Conservation (phyloP, 306 rosid genomes). For the Sicyos edulis region DNA sequence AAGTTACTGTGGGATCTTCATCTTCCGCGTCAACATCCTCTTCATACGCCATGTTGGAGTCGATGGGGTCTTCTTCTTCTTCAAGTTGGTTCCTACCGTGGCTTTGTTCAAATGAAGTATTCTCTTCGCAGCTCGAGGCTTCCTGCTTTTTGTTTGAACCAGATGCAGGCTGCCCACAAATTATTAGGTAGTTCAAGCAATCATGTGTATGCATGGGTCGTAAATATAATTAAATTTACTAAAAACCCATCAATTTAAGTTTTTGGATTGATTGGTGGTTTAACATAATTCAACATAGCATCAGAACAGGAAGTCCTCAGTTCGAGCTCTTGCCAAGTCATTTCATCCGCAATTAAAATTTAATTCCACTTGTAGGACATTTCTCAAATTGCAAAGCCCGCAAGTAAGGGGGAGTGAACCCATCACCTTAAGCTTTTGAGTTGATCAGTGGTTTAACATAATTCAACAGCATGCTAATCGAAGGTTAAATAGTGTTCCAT, state of each 20-base stretch:
- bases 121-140: neutral
- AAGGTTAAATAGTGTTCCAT: neutral
- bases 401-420: too few relatives aligned
- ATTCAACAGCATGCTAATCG: neutral
- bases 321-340: too few relatives aligned
- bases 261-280: too few relatives aligned
- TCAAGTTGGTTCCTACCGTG: neutral
- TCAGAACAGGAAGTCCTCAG: too few relatives aligned
- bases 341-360: too few relatives aligned
- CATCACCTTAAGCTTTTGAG: too few relatives aligned
- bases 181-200: neutral
- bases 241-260: too few relatives aligned
- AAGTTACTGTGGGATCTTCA: constrained; percentile 11
- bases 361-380: too few relatives aligned
- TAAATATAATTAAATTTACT: too few relatives aligned
- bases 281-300: too few relatives aligned
- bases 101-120: neutral
- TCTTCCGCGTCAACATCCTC: neutral
- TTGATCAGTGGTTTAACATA: too few relatives aligned
- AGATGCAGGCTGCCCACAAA: constrained; percentile 15
- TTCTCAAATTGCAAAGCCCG: too few relatives aligned
- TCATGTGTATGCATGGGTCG: neutral
- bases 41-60: neutral
- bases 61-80: neutral
- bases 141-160: constrained; percentile 10